Conservation (phyloP, 441 rosid genomes). For the Theobroma grandiflorum region DNA sequence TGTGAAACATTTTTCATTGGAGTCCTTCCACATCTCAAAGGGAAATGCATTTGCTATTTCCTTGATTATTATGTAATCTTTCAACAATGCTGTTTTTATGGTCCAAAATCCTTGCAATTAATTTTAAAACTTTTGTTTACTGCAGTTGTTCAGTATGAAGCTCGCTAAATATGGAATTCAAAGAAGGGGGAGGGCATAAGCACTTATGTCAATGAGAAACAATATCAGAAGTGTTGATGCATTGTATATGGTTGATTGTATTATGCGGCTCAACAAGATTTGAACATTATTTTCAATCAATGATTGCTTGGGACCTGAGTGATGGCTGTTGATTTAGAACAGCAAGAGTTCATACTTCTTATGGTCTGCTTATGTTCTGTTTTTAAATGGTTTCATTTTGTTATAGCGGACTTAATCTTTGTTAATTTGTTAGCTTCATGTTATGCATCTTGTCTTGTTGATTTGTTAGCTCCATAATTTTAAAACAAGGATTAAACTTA, state of each 20-base stretch:
- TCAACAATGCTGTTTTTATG: background rate
- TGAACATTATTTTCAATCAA: background rate
- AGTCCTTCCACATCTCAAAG: background rate
- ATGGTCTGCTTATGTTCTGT: background rate
- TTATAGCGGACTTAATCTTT: background rate
- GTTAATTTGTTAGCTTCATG: background rate
- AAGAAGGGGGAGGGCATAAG: background rate
- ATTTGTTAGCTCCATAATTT: background rate
- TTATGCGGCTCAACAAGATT: background rate
- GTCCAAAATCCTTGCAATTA: background rate
- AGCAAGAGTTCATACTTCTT: background rate
- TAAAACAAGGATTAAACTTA: background rate
- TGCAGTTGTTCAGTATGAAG: constrained; percentile 64
- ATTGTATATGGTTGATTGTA: background rate
- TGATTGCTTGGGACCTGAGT: background rate
- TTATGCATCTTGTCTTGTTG: background rate
- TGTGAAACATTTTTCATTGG: background rate
- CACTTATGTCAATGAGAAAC: background rate
- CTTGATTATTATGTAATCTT: background rate
- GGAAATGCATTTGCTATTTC: background rate
- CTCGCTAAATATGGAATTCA: constrained; percentile 39
- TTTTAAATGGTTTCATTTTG: background rate
- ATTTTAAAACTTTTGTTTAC: constrained; percentile 4
- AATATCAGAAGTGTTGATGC: background rate
- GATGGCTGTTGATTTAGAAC: constrained; percentile 9